Conservation (phyloP, 2,329 filamentous ascomycete genomes). For the Colletotrichum shisoi region DNA sequence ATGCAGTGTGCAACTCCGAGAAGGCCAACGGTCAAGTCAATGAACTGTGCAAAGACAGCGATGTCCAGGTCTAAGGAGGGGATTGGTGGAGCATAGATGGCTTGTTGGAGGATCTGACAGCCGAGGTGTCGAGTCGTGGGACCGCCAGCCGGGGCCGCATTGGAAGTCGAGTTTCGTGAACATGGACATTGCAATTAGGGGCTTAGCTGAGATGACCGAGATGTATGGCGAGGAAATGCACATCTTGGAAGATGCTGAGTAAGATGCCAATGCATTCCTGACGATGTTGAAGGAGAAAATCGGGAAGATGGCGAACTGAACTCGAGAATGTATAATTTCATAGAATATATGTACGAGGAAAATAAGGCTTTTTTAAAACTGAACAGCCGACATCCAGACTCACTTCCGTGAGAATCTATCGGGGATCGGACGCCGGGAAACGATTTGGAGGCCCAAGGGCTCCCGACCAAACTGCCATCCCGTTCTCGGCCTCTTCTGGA, state of each 20-base stretch:
- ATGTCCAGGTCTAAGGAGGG: background rate
- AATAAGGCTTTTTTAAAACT: background rate
- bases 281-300: background rate
- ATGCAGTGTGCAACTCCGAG: background rate
- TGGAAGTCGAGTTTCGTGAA: conserved; percentile 13
- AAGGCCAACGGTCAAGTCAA: background rate
- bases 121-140: background rate
- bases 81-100: background rate
- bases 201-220: background rate
- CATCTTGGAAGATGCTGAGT: background rate
- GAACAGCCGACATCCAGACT: background rate
- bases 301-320: too few species aligned
- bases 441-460: background rate
- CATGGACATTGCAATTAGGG: background rate
- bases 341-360: background rate
- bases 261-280: background rate
- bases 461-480: background rate
- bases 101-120: background rate
- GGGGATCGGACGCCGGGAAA: conserved; percentile 2
- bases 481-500: conserved; percentile 14
- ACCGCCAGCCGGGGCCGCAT: background rate
- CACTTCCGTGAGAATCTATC: background rate
- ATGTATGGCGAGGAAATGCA: background rate
- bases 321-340: background rate
- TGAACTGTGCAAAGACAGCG: background rate